phyloP scores from a whole-genome alignment of 768 basidiomycete genomes.

The Melanogaster broomeanus region DNA sequence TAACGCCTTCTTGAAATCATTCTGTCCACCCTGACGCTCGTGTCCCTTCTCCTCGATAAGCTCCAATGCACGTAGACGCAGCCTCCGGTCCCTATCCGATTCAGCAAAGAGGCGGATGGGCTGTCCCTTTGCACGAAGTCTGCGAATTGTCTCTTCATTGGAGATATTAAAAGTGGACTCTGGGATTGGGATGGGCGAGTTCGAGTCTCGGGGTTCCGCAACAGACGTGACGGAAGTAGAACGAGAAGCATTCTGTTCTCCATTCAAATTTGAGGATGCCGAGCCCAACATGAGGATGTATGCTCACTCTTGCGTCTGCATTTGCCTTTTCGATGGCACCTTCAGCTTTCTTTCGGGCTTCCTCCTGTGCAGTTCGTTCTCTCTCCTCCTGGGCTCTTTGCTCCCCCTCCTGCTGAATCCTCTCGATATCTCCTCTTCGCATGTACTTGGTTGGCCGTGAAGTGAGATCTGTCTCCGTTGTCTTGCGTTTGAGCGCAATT shows the following conservation, averaged over 20 bases:
- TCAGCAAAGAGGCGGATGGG: slow-evolving; percentile 96
- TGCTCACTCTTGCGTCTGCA: slow-evolving; percentile 45
- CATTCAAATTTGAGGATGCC: slow-evolving; percentile 40
- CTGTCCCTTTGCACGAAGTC: slow-evolving; percentile 89
- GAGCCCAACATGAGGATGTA: slow-evolving; percentile 3
- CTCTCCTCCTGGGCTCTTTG: slow-evolving; percentile 32
- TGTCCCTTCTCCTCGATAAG: slow-evolving; percentile 90
- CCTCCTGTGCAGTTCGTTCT: slow-evolving; percentile 35
- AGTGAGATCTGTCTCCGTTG: slow-evolving; percentile 48
- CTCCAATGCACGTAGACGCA: slow-evolving; percentile 90
- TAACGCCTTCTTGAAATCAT: slow-evolving; percentile 90
- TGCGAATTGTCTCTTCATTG: slow-evolving; percentile 87
- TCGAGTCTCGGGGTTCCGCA: slow-evolving; percentile 34
- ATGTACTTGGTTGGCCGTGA: slow-evolving; percentile 82
- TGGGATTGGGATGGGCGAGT: slow-evolving; percentile 40
- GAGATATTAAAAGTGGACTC: slow-evolving; percentile 78
- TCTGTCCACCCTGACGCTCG: slow-evolving; percentile 81
- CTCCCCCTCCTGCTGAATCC: slow-evolving; percentile 51
- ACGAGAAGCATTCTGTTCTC: slow-evolving; percentile 48
- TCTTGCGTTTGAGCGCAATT: slow-evolving; percentile 85
- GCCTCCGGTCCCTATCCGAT: slow-evolving; percentile 87
- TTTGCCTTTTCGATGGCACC: slow-evolving; percentile 26
- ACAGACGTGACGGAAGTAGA: slow-evolving; percentile 43
- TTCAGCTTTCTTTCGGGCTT: slow-evolving; percentile 18
- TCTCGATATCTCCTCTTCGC: slow-evolving; percentile 88